These are phyloP conservation scores for Dittrichia graveolens DNA, from an alignment of 129 eudicot genomes.

Conservation along the genomic window DNA sequence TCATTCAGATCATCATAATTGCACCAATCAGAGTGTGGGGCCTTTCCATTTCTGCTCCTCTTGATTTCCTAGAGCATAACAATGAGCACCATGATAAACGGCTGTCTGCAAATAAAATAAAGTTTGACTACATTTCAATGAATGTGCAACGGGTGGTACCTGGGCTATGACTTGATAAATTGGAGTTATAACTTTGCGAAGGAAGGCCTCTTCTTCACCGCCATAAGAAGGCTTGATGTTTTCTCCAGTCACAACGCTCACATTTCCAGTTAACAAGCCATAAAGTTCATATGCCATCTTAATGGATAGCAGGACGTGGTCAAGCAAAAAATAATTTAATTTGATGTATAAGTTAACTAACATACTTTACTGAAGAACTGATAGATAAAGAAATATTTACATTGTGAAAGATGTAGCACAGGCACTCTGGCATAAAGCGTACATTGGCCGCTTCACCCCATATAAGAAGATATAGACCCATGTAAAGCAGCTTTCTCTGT, in stretches of 20 bases:
- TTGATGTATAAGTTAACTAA: background rate
- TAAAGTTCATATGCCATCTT: conserved; percentile 99
- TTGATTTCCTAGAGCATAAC: conserved; percentile 66
- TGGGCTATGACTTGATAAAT: conserved; percentile 82
- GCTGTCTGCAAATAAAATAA: background rate
- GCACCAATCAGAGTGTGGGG: conserved; percentile 93
- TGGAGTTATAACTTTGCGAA: conserved; percentile 91
- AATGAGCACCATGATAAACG: conserved; percentile 32
- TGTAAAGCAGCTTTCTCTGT: conserved; percentile 85
- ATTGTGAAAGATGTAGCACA: conserved; percentile 96
- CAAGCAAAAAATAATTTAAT: conserved; percentile 21
- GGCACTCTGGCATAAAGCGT: conserved; percentile 97
- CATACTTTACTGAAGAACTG: no score
- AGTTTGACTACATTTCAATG: conserved; percentile 5
- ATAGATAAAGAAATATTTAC: conserved; percentile 48
- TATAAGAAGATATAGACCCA: conserved; percentile 97
- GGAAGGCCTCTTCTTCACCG: conserved; percentile 95
- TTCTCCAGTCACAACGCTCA: conserved; percentile 98
- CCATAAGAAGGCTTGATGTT: conserved; percentile 99
- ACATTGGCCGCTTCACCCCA: conserved; percentile 99
- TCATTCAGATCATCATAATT: conserved; percentile 96
- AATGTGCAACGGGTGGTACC: conserved; percentile 50
- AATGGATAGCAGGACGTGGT: conserved; percentile 25
- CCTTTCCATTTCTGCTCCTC: conserved; percentile 84
- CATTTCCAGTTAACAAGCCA: conserved; percentile 97